phyloP scores from a whole-genome alignment of 371 early-diverging fungal genomes.

The Syncephalastrum racemosum region DNA sequence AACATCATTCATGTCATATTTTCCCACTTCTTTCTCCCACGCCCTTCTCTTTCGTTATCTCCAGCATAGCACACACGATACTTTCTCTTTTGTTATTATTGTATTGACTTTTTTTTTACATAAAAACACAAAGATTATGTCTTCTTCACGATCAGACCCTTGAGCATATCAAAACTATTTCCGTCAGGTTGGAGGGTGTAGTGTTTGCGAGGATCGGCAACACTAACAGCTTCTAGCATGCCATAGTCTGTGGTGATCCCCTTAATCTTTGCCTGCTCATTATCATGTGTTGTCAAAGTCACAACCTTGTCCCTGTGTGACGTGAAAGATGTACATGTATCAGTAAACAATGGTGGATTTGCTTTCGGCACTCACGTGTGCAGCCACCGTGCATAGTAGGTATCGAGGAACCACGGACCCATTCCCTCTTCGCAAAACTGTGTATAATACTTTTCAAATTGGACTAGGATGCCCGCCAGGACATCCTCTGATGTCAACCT shows the following conservation, averaged over 20 bases:
- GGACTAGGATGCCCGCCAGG: slow-evolving; percentile 72
- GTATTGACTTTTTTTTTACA: slow-evolving; percentile 1
- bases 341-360: slow-evolving; percentile 1
- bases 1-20: too few relatives aligned
- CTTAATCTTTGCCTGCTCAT: slow-evolving; percentile 62
- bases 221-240: slow-evolving; percentile 66
- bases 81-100: not conserved
- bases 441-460: slow-evolving; percentile 72
- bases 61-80: too few relatives aligned
- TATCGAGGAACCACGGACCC: slow-evolving; percentile 62
- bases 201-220: slow-evolving; percentile 48
- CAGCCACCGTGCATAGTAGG: slow-evolving; percentile 85
- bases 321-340: not conserved
- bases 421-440: slow-evolving; percentile 73
- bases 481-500: slow-evolving; percentile 69
- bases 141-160: slow-evolving; percentile 82
- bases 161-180: slow-evolving; percentile 95
- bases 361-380: slow-evolving; percentile 59
- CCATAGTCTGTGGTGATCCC: slow-evolving; percentile 84
- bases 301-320: slow-evolving; percentile 63
- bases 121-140: slow-evolving; percentile 13
- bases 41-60: too few relatives aligned
- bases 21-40: too few relatives aligned
- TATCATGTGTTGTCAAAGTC: slow-evolving; percentile 59
- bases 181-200: slow-evolving; percentile 91